Percentiles rank a stretch among this genome's conserved stretches.
phyloP scores from a whole-genome alignment of 805 yeast species.

The Wickerhamomyces kurtzmanii region DNA sequence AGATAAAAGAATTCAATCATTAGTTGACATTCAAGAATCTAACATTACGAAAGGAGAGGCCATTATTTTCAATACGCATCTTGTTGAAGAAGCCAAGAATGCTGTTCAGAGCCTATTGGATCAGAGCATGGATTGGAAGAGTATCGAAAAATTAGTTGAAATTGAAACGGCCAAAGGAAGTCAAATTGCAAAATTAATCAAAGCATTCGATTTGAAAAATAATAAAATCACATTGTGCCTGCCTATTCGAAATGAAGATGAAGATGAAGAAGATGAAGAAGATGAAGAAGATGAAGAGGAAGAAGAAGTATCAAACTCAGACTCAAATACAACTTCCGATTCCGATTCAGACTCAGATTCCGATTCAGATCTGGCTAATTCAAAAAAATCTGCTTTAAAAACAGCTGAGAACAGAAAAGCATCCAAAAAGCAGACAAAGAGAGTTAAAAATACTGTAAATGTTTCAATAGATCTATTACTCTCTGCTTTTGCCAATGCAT shows the following conservation, averaged over 20 bases:
- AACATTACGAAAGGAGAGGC: constrained; percentile 66
- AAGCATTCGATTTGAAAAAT: constrained; percentile 61
- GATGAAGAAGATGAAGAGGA: constrained; percentile 28
- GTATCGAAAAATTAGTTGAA: constrained; percentile 66
- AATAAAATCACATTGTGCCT: constrained; percentile 54
- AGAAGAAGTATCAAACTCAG: constrained; percentile 16
- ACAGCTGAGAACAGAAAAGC: constrained; percentile 1
- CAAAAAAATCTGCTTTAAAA: neutral
- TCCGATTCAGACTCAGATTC: constrained; percentile 21
- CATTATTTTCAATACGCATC: constrained; percentile 56
- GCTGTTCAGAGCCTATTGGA: constrained; percentile 60
- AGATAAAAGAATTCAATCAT: constrained; percentile 53
- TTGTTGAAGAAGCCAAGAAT: constrained; percentile 61
- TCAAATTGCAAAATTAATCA: constrained; percentile 49
- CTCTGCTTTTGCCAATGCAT: constrained; percentile 85
- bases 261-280: constrained; percentile 21
- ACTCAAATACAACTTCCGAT: constrained; percentile 10
- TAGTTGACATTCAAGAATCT: constrained; percentile 50
- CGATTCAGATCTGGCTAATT: constrained; percentile 8
- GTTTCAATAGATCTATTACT: constrained; percentile 59
- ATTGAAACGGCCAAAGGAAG: constrained; percentile 63
- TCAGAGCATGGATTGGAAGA: constrained; percentile 91
- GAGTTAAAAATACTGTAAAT: constrained; percentile 22
- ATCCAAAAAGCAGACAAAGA: constrained; percentile 5
- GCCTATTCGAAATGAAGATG: constrained; percentile 33